A percentile compares a stretch with the other conserved stretches of the same genome.
Conservation (phyloP, 169 alveolate species). For the Plasmodium knowlesi region DNA sequence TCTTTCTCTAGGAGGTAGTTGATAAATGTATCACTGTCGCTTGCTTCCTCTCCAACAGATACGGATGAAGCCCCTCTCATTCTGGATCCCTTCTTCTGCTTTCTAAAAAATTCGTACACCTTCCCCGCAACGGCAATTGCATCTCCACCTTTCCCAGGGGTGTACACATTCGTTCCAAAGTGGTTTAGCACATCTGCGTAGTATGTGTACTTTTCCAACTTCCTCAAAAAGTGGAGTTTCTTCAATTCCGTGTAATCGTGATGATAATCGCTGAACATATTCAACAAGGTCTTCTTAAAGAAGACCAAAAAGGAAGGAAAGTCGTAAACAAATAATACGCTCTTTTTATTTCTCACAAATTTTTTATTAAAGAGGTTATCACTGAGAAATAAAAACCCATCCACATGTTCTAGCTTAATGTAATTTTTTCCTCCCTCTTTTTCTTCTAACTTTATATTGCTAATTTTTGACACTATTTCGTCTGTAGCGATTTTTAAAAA, state of each 20-base stretch:
- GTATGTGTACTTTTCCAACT: slow-evolving; percentile 21
- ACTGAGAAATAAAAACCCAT: slow-evolving; percentile 54
- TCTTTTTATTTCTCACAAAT: slow-evolving; percentile 56
- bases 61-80: neutral
- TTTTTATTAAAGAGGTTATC: slow-evolving; percentile 49
- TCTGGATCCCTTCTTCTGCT: neutral
- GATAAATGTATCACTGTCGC: slow-evolving; percentile 1
- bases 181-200: neutral
- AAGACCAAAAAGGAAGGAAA: slow-evolving; percentile 20
- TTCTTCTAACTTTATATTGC: slow-evolving; percentile 69
- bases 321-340: slow-evolving; percentile 8
- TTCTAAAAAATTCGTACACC: slow-evolving; percentile 34
- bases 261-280: slow-evolving; percentile 29
- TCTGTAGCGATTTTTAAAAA: slow-evolving; percentile 70
- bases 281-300: slow-evolving; percentile 33
- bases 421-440: slow-evolving; percentile 22
- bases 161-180: neutral
- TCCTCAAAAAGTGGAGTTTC: slow-evolving; percentile 20
- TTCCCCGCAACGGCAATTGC: no score
- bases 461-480: slow-evolving; percentile 60
- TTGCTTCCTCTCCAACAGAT: neutral
- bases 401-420: slow-evolving; percentile 21
- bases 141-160: neutral
- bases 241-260: slow-evolving; percentile 42
- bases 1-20: slow-evolving; percentile 15